Conservation (phyloP, 108 stramenopile genomes). For the Conticribra weissflogii region DNA sequence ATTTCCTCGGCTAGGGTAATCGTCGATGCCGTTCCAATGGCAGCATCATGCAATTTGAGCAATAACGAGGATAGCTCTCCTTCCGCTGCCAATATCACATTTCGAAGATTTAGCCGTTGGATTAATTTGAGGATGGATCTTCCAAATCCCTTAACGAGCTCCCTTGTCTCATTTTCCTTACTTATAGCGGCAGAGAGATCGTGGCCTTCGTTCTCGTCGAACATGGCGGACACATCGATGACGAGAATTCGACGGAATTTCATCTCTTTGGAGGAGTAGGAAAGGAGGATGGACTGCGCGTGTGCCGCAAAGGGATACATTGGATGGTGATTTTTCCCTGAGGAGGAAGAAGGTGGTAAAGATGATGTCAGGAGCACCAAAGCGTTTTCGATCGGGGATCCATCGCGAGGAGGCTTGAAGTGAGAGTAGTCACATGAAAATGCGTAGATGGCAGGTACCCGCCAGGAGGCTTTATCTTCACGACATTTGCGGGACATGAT, state of each 20-base stretch:
- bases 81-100: slow-evolving; percentile 37
- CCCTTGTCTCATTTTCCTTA: slow-evolving; percentile 30
- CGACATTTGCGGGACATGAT: slow-evolving; percentile 60
- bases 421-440: slow-evolving; percentile 53
- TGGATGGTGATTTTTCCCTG: slow-evolving; percentile 20
- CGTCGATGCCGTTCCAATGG: neutral
- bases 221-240: slow-evolving; percentile 44
- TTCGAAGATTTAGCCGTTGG: slow-evolving; percentile 32
- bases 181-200: slow-evolving; percentile 14
- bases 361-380: slow-evolving; percentile 30
- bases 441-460: slow-evolving; percentile 29
- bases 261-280: too few species aligned
- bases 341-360: too few species aligned
- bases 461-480: slow-evolving; percentile 48
- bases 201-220: slow-evolving; percentile 7
- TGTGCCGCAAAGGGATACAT: slow-evolving; percentile 40
- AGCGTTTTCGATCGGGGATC: slow-evolving; percentile 32
- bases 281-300: too few species aligned
- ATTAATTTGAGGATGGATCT: slow-evolving; percentile 43
- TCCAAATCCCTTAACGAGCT: slow-evolving; percentile 47
- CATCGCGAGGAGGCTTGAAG: slow-evolving; percentile 25
- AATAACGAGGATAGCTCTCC: slow-evolving; percentile 38
- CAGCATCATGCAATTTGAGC: slow-evolving; percentile 43
- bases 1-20: slow-evolving; percentile 16
- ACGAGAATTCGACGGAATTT: slow-evolving; percentile 34